Percentiles rank a stretch among this genome's conserved stretches.
These are phyloP conservation scores for Boeremia lycopersici DNA, from an alignment of 2,329 filamentous ascomycete genomes.

Conservation along the genomic window DNA sequence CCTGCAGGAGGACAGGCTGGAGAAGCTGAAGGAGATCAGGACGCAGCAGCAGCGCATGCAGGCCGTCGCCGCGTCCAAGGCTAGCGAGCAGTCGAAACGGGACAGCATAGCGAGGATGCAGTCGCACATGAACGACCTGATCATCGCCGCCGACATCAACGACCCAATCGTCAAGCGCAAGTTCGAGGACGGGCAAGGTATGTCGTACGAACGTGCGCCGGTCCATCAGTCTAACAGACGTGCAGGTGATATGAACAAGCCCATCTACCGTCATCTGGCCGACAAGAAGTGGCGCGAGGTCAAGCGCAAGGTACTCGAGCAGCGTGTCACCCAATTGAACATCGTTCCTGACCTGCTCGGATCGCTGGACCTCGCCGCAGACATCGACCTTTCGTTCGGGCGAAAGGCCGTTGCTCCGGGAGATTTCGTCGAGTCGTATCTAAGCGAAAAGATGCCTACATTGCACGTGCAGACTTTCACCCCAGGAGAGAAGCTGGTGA, in stretches of 20 bases:
- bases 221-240: conserved; percentile 10
- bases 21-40: conserved; percentile 78
- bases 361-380: conserved; percentile 75
- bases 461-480: conserved; percentile 87
- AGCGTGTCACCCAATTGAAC: conserved; percentile 85
- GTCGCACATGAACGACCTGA: conserved; percentile 74
- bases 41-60: conserved; percentile 71
- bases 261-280: conserved; percentile 90
- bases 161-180: conserved; percentile 91
- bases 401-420: conserved; percentile 74
- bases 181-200: conserved; percentile 91
- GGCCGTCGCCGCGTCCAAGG: conserved; percentile 66
- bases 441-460: conserved; percentile 75
- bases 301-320: conserved; percentile 76
- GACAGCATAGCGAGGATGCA: conserved; percentile 72
- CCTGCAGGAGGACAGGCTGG: conserved; percentile 75
- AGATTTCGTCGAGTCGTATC: conserved; percentile 73
- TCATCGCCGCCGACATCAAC: conserved; percentile 92
- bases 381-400: conserved; percentile 82
- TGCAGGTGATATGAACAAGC: conserved; percentile 90
- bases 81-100: conserved; percentile 70
- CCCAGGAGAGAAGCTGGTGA: conserved; percentile 78
- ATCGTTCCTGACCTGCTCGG: conserved; percentile 89
- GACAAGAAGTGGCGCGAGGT: conserved; percentile 86
- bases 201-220: conserved; percentile 31